A percentile compares a stretch with the other conserved stretches of the same genome.
These are phyloP conservation scores for Phytophthora crassamura DNA, from an alignment of 352 stramenopile genomes.

Conservation along the genomic window DNA sequence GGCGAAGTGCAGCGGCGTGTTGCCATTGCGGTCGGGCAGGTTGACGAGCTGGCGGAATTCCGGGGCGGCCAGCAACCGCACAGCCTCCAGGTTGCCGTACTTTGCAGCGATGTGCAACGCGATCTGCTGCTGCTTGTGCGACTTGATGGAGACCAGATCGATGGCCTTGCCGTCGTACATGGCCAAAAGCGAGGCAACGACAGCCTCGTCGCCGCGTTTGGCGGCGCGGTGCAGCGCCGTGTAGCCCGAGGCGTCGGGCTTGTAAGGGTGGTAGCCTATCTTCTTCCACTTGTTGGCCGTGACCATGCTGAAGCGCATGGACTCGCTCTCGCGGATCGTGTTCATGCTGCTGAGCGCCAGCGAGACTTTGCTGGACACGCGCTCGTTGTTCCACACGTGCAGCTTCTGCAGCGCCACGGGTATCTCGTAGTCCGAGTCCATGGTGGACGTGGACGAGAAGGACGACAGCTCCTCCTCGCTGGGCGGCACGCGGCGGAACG, in stretches of 20 bases:
- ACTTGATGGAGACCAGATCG: slow-evolving; percentile 69
- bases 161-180: slow-evolving; percentile 84
- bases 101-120: slow-evolving; percentile 86
- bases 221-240: slow-evolving; percentile 82
- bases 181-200: slow-evolving; percentile 74
- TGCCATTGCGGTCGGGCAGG: slow-evolving; percentile 74
- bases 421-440: slow-evolving; percentile 89
- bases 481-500: slow-evolving; percentile 25
- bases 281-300: slow-evolving; percentile 88
- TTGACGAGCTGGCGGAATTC: slow-evolving; percentile 73
- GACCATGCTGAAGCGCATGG: slow-evolving; percentile 80
- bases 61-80: slow-evolving; percentile 54
- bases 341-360: slow-evolving; percentile 66
- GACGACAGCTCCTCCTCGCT: slow-evolving; percentile 66
- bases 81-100: slow-evolving; percentile 72
- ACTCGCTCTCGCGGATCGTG: slow-evolving; percentile 78
- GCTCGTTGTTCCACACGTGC: slow-evolving; percentile 69
- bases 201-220: slow-evolving; percentile 68
- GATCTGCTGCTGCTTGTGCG: slow-evolving; percentile 78
- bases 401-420: slow-evolving; percentile 70
- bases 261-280: slow-evolving; percentile 85
- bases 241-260: slow-evolving; percentile 78
- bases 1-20: slow-evolving; percentile 86
- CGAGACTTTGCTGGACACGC: slow-evolving; percentile 71
- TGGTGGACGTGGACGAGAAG: slow-evolving; percentile 82